phyloP scores from a whole-genome alignment of 805 yeast genomes.

The Komagataella mondaviorum region DNA sequence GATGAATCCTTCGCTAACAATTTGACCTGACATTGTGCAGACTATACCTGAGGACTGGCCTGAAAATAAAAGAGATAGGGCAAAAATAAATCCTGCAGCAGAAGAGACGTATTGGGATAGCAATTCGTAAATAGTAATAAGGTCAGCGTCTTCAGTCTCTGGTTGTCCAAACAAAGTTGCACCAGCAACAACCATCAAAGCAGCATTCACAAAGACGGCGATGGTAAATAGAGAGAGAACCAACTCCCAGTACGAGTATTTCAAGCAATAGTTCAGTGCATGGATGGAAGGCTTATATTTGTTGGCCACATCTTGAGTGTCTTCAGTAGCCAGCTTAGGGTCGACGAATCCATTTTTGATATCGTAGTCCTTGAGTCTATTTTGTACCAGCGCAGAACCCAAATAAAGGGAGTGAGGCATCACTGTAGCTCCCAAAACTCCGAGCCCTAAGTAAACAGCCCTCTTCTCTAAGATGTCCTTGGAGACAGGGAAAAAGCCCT shows the following conservation, averaged over 20 bases:
- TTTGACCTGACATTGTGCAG: slow-evolving; percentile 88
- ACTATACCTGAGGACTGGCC: slow-evolving; percentile 90
- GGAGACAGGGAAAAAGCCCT: slow-evolving; percentile 60
- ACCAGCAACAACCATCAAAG: slow-evolving; percentile 75
- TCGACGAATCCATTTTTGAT: slow-evolving; percentile 15
- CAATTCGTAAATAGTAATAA: slow-evolving; percentile 62
- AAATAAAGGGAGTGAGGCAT: slow-evolving; percentile 86
- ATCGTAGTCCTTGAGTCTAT: slow-evolving; percentile 70
- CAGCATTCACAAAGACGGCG: slow-evolving; percentile 77
- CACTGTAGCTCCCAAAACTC: slow-evolving; percentile 86
- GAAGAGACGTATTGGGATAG: slow-evolving; percentile 50
- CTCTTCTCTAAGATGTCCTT: slow-evolving; percentile 40
- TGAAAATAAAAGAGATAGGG: slow-evolving; percentile 69
- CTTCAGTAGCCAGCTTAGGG: slow-evolving; percentile 8
- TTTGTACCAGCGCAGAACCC: slow-evolving; percentile 81
- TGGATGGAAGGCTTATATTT: slow-evolving; percentile 53
- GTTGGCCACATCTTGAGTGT: slow-evolving; percentile 15
- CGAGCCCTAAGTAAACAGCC: slow-evolving; percentile 67
- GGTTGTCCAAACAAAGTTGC: slow-evolving; percentile 59
- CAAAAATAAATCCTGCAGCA: slow-evolving; percentile 73
- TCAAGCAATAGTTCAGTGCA: slow-evolving; percentile 65
- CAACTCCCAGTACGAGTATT: slow-evolving; percentile 61
- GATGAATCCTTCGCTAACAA: slow-evolving; percentile 83
- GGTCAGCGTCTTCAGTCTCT: slow-evolving; percentile 69
- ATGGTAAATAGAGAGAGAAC: slow-evolving; percentile 58